These are phyloP conservation scores for Neonectria punicea DNA, from an alignment of 2,329 filamentous ascomycete genomes.

Conservation along the genomic window DNA sequence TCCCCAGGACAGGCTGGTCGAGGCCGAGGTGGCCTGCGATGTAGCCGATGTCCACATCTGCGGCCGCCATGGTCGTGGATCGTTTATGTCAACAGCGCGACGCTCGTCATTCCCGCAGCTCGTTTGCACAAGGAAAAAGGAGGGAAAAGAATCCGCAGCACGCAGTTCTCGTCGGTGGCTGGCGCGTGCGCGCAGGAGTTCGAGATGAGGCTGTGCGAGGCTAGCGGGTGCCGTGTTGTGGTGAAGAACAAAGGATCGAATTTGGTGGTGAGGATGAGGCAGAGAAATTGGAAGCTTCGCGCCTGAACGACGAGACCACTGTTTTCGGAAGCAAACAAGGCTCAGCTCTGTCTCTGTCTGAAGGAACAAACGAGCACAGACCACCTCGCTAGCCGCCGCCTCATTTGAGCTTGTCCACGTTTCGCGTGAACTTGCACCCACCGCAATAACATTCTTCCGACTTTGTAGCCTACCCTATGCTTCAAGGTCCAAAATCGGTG, in stretches of 20 bases:
- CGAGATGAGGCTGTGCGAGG: conserved; percentile 3
- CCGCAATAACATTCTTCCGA: conserved; percentile 37
- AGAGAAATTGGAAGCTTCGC: conserved; percentile 43
- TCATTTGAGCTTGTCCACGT: not conserved
- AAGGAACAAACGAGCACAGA: conserved; percentile 38
- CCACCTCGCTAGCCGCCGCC: conserved; percentile 13
- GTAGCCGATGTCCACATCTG: conserved; percentile 74
- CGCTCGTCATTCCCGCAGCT: conserved; percentile 43
- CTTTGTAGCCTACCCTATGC: not conserved
- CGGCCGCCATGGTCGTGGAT: conserved; percentile 54
- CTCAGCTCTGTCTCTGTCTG: conserved; percentile 13
- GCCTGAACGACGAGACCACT: conserved; percentile 35
- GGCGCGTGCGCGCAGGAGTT: conserved; percentile 4
- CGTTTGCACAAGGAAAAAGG: conserved; percentile 11
- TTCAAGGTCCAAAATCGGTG: not conserved
- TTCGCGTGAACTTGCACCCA: not conserved
- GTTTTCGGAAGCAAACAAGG: conserved; percentile 35
- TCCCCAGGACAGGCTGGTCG: conserved; percentile 70
- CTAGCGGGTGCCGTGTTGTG: conserved; percentile 7
- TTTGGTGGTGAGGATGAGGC: conserved; percentile 30
- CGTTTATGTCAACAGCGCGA: conserved; percentile 37
- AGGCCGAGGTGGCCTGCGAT: conserved; percentile 77
- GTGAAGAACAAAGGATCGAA: conserved; percentile 15
- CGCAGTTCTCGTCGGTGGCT: not conserved
- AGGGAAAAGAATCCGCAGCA: conserved; percentile 6